Conservation (phyloP, 2,329 filamentous ascomycete species). For the Aspergillus costaricaensis region DNA sequence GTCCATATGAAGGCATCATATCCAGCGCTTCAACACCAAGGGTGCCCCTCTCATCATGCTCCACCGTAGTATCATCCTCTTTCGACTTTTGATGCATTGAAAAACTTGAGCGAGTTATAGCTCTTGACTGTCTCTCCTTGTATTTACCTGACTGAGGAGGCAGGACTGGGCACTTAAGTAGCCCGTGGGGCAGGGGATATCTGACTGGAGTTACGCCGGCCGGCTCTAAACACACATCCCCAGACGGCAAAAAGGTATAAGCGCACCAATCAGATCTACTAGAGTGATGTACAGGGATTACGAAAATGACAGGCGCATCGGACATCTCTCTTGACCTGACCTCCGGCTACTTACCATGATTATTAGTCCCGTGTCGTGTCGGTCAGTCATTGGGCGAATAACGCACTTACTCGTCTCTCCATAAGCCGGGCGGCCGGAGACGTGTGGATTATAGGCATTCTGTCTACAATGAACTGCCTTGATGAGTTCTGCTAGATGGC, state of each 20-base stretch:
- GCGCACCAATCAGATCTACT: background rate
- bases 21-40: background rate
- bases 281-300: background rate
- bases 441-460: no score
- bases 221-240: background rate
- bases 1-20: constrained; percentile 26
- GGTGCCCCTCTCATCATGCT: background rate
- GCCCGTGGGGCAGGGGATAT: background rate
- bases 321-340: background rate
- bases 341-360: background rate
- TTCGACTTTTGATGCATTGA: background rate
- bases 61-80: background rate
- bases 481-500: no score
- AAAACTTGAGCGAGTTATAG: background rate
- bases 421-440: no score
- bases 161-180: background rate
- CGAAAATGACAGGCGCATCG: background rate
- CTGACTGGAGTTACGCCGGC: background rate
- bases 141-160: background rate
- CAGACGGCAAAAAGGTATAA: background rate
- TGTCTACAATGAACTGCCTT: no score
- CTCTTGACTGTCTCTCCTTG: no score
- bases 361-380: background rate
- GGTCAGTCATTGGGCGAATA: no score
- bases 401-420: no score